Conservation (phyloP, 352 stramenopile species). For the Globisporangium parvum region DNA sequence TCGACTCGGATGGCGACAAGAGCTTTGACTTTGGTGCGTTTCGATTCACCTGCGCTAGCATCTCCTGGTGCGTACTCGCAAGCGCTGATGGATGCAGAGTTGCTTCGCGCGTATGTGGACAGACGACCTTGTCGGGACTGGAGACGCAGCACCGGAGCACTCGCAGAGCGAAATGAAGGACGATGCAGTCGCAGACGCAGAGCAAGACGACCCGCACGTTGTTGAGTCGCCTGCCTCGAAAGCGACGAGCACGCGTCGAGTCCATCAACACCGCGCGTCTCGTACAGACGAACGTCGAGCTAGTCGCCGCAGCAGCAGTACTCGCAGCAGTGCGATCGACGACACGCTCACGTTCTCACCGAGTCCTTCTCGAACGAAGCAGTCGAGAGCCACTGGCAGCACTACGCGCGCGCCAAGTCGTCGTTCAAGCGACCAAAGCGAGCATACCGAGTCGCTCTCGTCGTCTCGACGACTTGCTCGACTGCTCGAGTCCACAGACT, state of each 20-base stretch:
- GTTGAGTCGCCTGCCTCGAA: not conserved
- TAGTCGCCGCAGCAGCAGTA: not conserved
- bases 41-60: no score
- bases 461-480: conserved; percentile 40
- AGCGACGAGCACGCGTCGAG: not conserved
- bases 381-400: not conserved
- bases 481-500: conserved; percentile 69
- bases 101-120: not conserved
- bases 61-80: not conserved
- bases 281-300: not conserved
- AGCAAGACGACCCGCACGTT: not conserved
- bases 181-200: not conserved
- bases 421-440: not conserved
- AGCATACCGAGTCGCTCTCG: conserved; percentile 17
- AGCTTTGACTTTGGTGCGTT: conserved; percentile 56
- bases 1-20: conserved; percentile 5
- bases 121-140: conserved; percentile 32
- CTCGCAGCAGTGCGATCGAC: not conserved
- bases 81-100: not conserved
- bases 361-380: conserved; percentile 1
- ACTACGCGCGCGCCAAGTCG: not conserved
- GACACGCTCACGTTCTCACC: conserved; percentile 2
- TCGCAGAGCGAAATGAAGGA: not conserved
- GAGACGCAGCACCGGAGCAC: not conserved
- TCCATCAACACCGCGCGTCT: not conserved